Evolutionary conservation across 352 stramenopile genomes (phyloP).

Genomic region (Globisporangium polare): DNA sequence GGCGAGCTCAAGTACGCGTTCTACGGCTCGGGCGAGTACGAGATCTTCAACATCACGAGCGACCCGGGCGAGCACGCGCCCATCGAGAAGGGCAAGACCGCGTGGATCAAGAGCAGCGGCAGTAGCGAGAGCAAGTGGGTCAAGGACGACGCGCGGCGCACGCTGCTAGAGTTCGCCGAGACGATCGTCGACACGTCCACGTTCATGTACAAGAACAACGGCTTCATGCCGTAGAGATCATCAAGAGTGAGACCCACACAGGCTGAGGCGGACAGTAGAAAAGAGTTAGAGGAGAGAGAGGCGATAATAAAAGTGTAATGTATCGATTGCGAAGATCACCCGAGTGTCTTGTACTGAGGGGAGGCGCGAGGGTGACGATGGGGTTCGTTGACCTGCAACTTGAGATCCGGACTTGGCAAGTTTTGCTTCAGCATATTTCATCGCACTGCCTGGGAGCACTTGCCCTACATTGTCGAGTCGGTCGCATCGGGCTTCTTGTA

Average conservation of each 20-base stretch:
- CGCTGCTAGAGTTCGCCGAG: constrained; percentile 43
- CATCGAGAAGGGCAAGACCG: constrained; percentile 41
- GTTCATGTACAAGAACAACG: constrained; percentile 62
- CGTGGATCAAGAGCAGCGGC: constrained; percentile 42
- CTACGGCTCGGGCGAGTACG: constrained; percentile 50
- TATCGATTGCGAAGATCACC: background rate
- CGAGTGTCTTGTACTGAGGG: background rate
- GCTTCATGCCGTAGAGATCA: constrained; percentile 30
- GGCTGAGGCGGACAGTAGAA: background rate
- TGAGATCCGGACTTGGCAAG: background rate
- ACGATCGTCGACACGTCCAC: constrained; percentile 58
- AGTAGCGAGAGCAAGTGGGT: constrained; percentile 30
- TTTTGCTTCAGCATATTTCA: background rate
- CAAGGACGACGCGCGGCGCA: constrained; percentile 32
- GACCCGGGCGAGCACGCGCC: constrained; percentile 48
- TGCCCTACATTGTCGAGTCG: background rate
- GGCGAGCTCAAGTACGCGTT: constrained; percentile 71
- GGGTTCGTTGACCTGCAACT: background rate
- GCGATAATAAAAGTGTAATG: background rate
- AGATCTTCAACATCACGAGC: constrained; percentile 45
- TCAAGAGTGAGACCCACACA: background rate
- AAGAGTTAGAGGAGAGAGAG: background rate
- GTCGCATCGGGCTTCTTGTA: constrained; percentile 15
- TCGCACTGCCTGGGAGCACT: no score
- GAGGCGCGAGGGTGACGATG: background rate